Evolutionary conservation across 2,329 filamentous ascomycete species (phyloP).

Genomic region (Colletotrichum lindemuthianum): DNA sequence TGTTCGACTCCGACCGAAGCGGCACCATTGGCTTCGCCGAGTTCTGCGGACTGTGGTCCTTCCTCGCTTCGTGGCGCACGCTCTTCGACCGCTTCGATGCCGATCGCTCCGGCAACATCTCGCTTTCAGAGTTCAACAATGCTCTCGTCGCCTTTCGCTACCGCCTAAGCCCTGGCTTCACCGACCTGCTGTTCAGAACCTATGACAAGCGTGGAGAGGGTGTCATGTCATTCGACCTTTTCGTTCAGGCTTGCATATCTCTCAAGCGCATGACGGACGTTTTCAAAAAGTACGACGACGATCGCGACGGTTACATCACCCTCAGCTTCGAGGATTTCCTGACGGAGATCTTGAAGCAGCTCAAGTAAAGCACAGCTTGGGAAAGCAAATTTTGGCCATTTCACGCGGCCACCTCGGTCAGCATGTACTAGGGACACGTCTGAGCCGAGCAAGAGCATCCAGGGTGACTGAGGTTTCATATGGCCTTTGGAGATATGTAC

Average conservation of each 20-base stretch:
- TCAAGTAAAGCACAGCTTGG: slow-evolving; percentile 53
- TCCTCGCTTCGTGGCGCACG: slow-evolving; percentile 91
- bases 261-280: slow-evolving; percentile 99
- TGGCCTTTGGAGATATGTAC: no score
- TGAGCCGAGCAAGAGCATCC: no score
- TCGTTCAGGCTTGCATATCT: slow-evolving; percentile 96
- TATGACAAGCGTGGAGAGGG: slow-evolving; percentile 83
- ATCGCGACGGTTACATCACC: slow-evolving; percentile 92
- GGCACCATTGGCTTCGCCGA: slow-evolving; percentile 94
- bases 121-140: slow-evolving; percentile 85
- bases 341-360: slow-evolving; percentile 72
- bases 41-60: slow-evolving; percentile 96
- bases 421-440: no score
- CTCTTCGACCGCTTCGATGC: slow-evolving; percentile 96
- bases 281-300: slow-evolving; percentile 98
- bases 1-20: slow-evolving; percentile 94
- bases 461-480: no score
- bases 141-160: slow-evolving; percentile 95
- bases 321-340: slow-evolving; percentile 85
- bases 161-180: slow-evolving; percentile 84
- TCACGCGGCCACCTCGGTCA: no score
- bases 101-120: slow-evolving; percentile 88
- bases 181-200: slow-evolving; percentile 84
- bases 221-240: slow-evolving; percentile 90
- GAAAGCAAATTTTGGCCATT: no score